Percentiles rank a stretch among this genome's conserved stretches.
Conservation (phyloP, 768 basidiomycete species). For the Leccinum uliginosum region DNA sequence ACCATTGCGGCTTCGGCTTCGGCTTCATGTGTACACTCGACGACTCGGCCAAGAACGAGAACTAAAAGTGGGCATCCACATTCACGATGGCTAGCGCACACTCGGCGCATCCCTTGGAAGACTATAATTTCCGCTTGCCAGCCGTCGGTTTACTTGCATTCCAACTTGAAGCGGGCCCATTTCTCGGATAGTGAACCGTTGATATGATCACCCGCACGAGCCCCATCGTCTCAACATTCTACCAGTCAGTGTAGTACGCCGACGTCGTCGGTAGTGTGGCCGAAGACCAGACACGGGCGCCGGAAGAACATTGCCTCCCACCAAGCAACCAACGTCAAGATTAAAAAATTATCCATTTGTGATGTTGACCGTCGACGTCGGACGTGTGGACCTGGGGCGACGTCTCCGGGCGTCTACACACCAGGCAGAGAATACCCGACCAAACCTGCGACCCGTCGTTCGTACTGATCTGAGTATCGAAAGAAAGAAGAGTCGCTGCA, state of each 20-base stretch:
- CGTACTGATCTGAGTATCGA: neutral
- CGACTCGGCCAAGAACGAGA: neutral
- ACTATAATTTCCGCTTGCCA: conserved; percentile 3
- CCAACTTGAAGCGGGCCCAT: neutral
- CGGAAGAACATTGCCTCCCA: neutral
- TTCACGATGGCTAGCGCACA: neutral
- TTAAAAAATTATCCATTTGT: neutral
- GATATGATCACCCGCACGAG: conserved; percentile 2
- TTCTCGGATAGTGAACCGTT: neutral
- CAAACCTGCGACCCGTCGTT: neutral
- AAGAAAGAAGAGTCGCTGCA: neutral
- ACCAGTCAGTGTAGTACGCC: neutral
- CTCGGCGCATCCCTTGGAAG: neutral
- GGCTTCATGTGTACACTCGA: neutral
- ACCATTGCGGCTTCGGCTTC: neutral
- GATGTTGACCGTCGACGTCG: neutral
- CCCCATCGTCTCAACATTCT: neutral
- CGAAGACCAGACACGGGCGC: neutral
- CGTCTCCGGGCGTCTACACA: neutral
- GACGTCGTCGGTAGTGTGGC: neutral
- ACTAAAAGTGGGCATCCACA: neutral
- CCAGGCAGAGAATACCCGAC: conserved; percentile 2
- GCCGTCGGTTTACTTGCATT: neutral
- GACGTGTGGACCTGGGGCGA: neutral
- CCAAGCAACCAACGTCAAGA: neutral